Percentiles rank a stretch among this genome's conserved stretches.
Evolutionary conservation across 2,329 filamentous ascomycete species (phyloP).

Genomic region (Phyllosticta paracitricarpa): DNA sequence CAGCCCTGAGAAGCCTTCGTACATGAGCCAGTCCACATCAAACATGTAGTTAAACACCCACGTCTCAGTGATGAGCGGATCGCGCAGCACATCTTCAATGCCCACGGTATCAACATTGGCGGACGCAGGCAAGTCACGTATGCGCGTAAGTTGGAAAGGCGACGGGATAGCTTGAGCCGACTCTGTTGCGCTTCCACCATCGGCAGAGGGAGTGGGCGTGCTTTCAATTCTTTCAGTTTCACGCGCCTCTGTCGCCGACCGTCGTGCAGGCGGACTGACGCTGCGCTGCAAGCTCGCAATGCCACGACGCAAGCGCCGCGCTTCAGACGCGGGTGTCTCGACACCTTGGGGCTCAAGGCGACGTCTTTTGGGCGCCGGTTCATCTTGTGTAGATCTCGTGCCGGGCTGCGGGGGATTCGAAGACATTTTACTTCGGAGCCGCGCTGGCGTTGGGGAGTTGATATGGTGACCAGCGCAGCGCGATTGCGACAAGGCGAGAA

Average conservation of each 20-base stretch:
- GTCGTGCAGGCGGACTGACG: neutral
- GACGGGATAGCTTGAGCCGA: slow-evolving; percentile 37
- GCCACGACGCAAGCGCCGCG: neutral
- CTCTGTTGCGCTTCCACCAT: neutral
- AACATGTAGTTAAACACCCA: slow-evolving; percentile 64
- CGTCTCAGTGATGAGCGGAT: slow-evolving; percentile 61
- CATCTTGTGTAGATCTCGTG: neutral
- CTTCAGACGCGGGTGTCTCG: neutral
- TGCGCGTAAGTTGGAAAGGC: slow-evolving; percentile 61
- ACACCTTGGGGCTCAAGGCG: neutral
- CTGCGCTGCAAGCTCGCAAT: neutral
- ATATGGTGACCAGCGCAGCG: neutral
- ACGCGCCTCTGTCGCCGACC: neutral
- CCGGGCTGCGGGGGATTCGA: neutral
- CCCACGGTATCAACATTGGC: slow-evolving; percentile 58
- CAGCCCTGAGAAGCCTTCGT: slow-evolving; percentile 12
- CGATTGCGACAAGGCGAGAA: too few species aligned
- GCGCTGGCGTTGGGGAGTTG: neutral
- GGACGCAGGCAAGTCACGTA: slow-evolving; percentile 50
- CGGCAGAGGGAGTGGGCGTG: neutral
- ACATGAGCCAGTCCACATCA: slow-evolving; percentile 53
- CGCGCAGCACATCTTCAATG: slow-evolving; percentile 58
- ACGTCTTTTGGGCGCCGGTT: neutral
- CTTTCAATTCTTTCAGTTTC: neutral
- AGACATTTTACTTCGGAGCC: neutral